Percentiles rank a stretch among this genome's conserved stretches.
Conservation (phyloP, 1,284 basidiomycete genomes). For the Lentinula novae-zelandiae region DNA sequence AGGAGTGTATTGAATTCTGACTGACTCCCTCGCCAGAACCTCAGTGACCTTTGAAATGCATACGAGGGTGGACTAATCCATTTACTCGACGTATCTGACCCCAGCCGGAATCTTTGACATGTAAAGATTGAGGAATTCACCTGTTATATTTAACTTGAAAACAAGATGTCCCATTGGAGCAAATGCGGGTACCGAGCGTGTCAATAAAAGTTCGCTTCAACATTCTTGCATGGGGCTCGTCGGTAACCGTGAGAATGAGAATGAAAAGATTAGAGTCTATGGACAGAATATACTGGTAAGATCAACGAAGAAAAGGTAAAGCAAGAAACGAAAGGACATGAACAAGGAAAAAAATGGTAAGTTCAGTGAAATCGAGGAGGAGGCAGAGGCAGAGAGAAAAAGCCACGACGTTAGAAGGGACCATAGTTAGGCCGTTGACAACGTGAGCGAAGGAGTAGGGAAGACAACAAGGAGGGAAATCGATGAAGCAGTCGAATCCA, state of each 20-base stretch:
- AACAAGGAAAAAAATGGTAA: not conserved
- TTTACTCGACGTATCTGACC: too few relatives aligned
- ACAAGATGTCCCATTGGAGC: not conserved
- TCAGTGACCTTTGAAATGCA: too few relatives aligned
- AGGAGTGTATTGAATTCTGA: too few relatives aligned
- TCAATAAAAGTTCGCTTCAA: not conserved
- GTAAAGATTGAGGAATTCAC: too few relatives aligned
- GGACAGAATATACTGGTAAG: slow-evolving; percentile 8
- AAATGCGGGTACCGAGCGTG: not conserved
- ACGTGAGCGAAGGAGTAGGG: not conserved
- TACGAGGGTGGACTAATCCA: too few relatives aligned
- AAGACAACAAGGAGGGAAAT: slow-evolving; percentile 3
- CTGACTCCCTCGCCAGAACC: too few relatives aligned
- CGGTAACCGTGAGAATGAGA: not conserved
- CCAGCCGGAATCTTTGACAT: too few relatives aligned
- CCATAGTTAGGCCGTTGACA: slow-evolving; percentile 6
- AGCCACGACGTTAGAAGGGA: not conserved
- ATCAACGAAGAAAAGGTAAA: slow-evolving; percentile 10
- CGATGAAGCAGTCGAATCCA: not conserved
- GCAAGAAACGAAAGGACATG: slow-evolving; percentile 9
- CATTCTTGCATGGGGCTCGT: not conserved
- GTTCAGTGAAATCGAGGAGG: slow-evolving; percentile 2
- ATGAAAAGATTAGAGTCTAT: slow-evolving; percentile 13
- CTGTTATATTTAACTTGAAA: not conserved
- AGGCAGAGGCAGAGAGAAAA: slow-evolving; percentile 1